Base-by-base conservation (phyloP, 441 rosid species). In the Mallotus repandus region DNA sequence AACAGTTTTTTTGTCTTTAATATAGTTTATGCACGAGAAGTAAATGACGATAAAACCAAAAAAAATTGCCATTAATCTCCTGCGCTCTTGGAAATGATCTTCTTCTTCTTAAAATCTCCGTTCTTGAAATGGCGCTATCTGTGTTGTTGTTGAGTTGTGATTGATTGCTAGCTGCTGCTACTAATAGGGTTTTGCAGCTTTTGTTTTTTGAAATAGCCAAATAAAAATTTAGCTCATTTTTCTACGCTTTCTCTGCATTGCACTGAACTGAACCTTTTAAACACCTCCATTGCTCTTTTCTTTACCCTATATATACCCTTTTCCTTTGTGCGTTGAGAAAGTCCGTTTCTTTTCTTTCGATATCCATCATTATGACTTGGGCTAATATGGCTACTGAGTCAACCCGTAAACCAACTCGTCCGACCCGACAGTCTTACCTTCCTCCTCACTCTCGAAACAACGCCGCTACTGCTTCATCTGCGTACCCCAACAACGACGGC, bases 401-500 rank as follows among this genome's bases (percentile, higher is more conserved):
- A 69, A 43, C 76, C n/a, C 64, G 49, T 66, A 62, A 57, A 41
- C 76, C 58, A 70, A 62, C 50, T 62, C 79, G 81, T 21, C 69
- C 69, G 2, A 35, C 69, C 62, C 78, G 72, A 1, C 53, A 77
- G n/a, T 50, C 43, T 16, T 81, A 87, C 76, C 46, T 71, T 2
- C 85, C 88, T 43, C 86, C 80, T 0, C 82, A 68, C 64, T 66
- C 66, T 70, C 69, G 85, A 54, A 81, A 45, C 66, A 22, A 22
- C 62, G 18, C 45, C 21, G 62, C 16, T 29, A 29, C 32, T 46
- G 5, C 73, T 38, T n/a, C 66, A n/a, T 38, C 41, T 11, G 57
- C 52, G 38, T 15, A 48, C 54, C 57, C 41, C n/a, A 19, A 59
- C 48, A 63, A 53, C 32, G 60, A 77, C 7, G 0, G 13, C 25